Evolutionary conservation across 164 flowering plant species (phyloP).

Genomic region (Cinnamomum chago): DNA sequence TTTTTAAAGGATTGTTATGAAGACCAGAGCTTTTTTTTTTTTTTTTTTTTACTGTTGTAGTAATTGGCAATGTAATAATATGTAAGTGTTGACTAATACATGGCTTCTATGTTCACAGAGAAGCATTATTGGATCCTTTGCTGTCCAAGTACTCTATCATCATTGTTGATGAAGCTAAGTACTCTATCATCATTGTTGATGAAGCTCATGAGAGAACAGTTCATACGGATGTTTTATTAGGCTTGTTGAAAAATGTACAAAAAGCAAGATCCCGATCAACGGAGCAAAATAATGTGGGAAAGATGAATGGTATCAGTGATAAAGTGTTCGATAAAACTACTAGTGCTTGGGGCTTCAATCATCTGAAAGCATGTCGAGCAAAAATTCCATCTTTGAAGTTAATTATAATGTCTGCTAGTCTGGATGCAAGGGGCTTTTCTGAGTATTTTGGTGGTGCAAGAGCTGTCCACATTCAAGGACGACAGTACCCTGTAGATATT

Average conservation of each 20-base stretch:
- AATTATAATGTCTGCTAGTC: conserved; percentile 93
- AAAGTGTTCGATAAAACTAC: conserved; percentile 27
- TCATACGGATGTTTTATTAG: conserved; percentile 89
- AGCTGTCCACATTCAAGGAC: conserved; percentile 87
- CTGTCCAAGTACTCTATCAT: conserved; percentile 86
- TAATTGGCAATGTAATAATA: neutral
- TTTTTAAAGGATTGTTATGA: neutral
- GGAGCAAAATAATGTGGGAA: conserved; percentile 14
- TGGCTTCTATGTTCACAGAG: conserved; percentile 41
- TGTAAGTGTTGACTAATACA: neutral
- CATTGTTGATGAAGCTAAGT: no score
- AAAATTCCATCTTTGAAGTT: conserved; percentile 63
- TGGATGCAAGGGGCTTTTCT: conserved; percentile 87
- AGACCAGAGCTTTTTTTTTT: neutral
- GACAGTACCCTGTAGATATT: conserved; percentile 82
- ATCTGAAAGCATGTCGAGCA: conserved; percentile 32
- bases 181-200: conserved; percentile 86
- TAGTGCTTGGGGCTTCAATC: conserved; percentile 10
- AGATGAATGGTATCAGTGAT: conserved; percentile 21
- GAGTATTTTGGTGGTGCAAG: conserved; percentile 84
- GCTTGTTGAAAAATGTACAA: conserved; percentile 76
- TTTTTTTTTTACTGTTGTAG: no score
- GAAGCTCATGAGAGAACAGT: conserved; percentile 99
- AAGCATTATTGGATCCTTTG: conserved; percentile 81
- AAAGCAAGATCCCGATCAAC: conserved; percentile 41